Conservation (phyloP, 768 basidiomycete species). For the Xerocomellus intermedius region DNA sequence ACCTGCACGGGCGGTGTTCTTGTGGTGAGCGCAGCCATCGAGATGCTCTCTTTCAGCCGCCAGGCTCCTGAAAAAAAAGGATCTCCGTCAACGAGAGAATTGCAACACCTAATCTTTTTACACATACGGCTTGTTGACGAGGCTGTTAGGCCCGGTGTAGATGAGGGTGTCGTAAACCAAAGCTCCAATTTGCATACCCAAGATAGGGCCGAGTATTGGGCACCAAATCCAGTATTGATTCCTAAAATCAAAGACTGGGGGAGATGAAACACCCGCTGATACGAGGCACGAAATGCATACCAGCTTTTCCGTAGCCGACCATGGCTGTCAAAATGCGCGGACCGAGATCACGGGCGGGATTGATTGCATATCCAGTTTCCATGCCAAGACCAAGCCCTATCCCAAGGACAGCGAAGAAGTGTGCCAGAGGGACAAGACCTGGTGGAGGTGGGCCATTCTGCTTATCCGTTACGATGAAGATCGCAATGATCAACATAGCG, state of each 20-base stretch:
- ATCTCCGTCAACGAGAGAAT: neutral
- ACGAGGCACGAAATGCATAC: conserved; percentile 35
- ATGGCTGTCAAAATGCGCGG: conserved; percentile 67
- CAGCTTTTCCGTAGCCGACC: conserved; percentile 61
- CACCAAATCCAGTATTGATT: conserved; percentile 78
- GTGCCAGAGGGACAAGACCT: conserved; percentile 51
- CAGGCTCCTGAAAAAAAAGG: conserved; percentile 6
- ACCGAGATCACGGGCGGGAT: conserved; percentile 72
- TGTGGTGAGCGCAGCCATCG: conserved; percentile 4
- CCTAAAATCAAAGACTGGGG: conserved; percentile 26
- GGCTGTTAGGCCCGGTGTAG: conserved; percentile 54
- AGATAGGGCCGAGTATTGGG: conserved; percentile 56
- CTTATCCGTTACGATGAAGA: conserved; percentile 55
- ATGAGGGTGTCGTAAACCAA: conserved; percentile 59
- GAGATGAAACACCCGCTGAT: neutral
- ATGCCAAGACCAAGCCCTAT: conserved; percentile 58
- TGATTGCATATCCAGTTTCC: conserved; percentile 65
- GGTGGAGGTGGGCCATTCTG: conserved; percentile 46
- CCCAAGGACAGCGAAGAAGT: conserved; percentile 60
- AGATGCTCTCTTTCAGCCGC: conserved; percentile 18
- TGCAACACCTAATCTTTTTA: neutral
- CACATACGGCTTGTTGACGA: conserved; percentile 52
- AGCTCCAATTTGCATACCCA: conserved; percentile 54
- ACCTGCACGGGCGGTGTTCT: neutral
- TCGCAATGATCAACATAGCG: conserved; percentile 50